phyloP scores from a whole-genome alignment of 2,329 filamentous ascomycete species.

The Fusarium sp. region DNA sequence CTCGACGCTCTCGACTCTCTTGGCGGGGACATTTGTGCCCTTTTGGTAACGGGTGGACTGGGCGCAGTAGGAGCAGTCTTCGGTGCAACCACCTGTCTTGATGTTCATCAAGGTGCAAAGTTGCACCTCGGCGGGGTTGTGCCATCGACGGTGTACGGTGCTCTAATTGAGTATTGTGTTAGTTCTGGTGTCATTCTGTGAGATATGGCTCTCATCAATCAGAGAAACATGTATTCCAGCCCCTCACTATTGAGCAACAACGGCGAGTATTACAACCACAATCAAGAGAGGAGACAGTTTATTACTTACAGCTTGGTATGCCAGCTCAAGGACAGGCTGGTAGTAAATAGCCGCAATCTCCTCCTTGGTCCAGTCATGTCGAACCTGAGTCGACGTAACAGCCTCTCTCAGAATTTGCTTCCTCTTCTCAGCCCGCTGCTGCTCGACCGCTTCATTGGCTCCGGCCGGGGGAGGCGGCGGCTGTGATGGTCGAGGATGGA shows the following conservation, averaged over 20 bases:
- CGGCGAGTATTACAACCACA: neutral
- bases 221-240: neutral
- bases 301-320: constrained; percentile 75
- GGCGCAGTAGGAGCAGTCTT: constrained; percentile 94
- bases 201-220: constrained; percentile 10
- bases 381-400: constrained; percentile 69
- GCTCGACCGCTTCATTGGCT: constrained; percentile 40
- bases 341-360: constrained; percentile 87
- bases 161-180: constrained; percentile 63
- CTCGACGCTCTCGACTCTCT: constrained; percentile 83
- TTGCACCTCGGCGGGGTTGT: constrained; percentile 85
- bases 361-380: constrained; percentile 83
- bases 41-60: constrained; percentile 85
- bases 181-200: constrained; percentile 23
- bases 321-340: constrained; percentile 82
- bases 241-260: neutral
- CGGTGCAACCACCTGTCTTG: constrained; percentile 91
- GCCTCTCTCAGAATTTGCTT: constrained; percentile 62
- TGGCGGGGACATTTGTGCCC: constrained; percentile 83
- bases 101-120: constrained; percentile 98
- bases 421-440: constrained; percentile 46
- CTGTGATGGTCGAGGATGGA: constrained; percentile 39
- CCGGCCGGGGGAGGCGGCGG: constrained; percentile 42
- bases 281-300: neutral
- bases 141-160: constrained; percentile 85